Evolutionary conservation across 108 stramenopile species (phyloP).

Genomic region (Craspedostauros australis): DNA sequence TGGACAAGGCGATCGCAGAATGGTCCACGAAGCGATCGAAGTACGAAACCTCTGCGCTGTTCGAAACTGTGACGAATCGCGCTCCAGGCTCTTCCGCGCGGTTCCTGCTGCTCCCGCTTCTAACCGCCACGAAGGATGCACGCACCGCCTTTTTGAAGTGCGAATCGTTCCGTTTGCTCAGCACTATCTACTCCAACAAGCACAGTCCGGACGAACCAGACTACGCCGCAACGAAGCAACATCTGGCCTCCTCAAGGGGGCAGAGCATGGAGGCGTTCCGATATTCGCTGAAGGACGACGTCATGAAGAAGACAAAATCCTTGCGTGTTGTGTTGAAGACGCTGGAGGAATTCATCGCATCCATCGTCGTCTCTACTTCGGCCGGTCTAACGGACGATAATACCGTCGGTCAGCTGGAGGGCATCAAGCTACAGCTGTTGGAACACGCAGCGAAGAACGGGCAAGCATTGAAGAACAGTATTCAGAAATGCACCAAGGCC

Average conservation of each 20-base stretch:
- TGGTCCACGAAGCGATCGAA: slow-evolving; percentile 69
- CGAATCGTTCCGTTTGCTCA: slow-evolving; percentile 56
- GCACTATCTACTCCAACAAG: slow-evolving; percentile 20
- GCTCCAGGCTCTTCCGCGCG: slow-evolving; percentile 37
- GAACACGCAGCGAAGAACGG: neutral
- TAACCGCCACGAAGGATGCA: slow-evolving; percentile 34
- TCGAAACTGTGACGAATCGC: slow-evolving; percentile 58
- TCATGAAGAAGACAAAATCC: slow-evolving; percentile 51
- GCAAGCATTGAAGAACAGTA: neutral
- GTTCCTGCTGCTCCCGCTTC: slow-evolving; percentile 33
- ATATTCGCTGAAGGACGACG: slow-evolving; percentile 40
- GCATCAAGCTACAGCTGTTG: neutral
- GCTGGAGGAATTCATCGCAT: slow-evolving; percentile 37
- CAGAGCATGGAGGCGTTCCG: too few species aligned
- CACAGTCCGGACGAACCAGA: too few species aligned
- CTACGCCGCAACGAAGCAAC: slow-evolving; percentile 1
- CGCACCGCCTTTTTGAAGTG: slow-evolving; percentile 55
- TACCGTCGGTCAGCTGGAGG: too few species aligned
- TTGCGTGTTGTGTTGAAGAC: slow-evolving; percentile 37
- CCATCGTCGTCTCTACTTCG: too few species aligned
- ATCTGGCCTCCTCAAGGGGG: slow-evolving; percentile 7
- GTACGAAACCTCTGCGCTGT: slow-evolving; percentile 45
- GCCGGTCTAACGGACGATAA: too few species aligned
- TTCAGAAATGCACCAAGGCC: slow-evolving; percentile 8
- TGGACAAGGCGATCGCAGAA: too few species aligned